Conservation (phyloP, 257 asterid species). For the Nicotiana attenuata region DNA sequence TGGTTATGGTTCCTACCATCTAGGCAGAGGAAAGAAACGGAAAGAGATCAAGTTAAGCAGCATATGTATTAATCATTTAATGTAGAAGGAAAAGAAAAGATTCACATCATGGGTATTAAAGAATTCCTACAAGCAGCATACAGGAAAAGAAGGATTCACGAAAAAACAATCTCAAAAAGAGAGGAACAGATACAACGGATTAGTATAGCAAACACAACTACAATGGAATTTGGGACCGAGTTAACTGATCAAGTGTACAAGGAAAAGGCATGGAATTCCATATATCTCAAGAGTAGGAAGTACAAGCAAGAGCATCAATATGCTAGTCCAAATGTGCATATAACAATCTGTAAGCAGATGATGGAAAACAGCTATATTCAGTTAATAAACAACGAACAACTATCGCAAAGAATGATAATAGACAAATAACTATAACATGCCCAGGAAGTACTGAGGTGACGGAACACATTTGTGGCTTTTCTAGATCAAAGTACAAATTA, state of each 20-base stretch:
- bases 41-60: background rate
- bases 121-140: background rate
- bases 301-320: background rate
- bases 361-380: background rate
- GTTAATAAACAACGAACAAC: background rate
- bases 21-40: background rate
- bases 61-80: background rate
- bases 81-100: background rate
- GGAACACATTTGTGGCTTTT: background rate
- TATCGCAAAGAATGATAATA: background rate
- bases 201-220: background rate
- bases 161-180: background rate
- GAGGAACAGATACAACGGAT: background rate
- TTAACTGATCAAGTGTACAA: background rate
- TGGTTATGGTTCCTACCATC: background rate
- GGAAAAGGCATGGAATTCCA: background rate
- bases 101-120: background rate
- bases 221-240: background rate
- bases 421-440: background rate
- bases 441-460: background rate
- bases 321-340: background rate
- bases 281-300: background rate
- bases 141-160: background rate
- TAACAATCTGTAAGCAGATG: background rate
- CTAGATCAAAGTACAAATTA: background rate